phyloP scores from a whole-genome alignment of 2,329 filamentous ascomycete genomes.

The Metarhizium rileyi region DNA sequence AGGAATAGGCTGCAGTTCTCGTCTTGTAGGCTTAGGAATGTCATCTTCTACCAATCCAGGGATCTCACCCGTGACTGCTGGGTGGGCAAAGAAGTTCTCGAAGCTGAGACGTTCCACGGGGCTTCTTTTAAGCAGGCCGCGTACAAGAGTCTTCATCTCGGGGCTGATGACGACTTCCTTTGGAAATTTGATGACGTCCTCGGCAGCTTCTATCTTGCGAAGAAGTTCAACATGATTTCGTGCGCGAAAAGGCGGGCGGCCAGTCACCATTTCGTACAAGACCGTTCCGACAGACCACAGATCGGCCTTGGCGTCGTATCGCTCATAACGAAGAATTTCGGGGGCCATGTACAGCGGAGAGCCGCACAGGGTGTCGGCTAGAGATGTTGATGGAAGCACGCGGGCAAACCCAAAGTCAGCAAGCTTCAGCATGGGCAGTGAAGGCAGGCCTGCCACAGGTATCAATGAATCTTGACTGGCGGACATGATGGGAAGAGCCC shows the following conservation, averaged over 20 bases:
- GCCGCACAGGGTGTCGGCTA: slow-evolving; percentile 93
- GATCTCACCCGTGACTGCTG: slow-evolving; percentile 64
- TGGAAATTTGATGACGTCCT: slow-evolving; percentile 78
- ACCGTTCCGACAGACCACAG: slow-evolving; percentile 97
- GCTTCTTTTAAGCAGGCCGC: slow-evolving; percentile 71
- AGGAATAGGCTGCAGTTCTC: slow-evolving; percentile 25
- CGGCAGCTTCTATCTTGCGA: slow-evolving; percentile 79
- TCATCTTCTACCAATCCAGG: slow-evolving; percentile 76
- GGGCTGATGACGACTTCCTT: slow-evolving; percentile 60
- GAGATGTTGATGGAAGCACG: slow-evolving; percentile 77
- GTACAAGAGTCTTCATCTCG: slow-evolving; percentile 72
- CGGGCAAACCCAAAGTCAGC: slow-evolving; percentile 98
- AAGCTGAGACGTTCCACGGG: slow-evolving; percentile 81
- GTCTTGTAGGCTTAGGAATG: slow-evolving; percentile 32
- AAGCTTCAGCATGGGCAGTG: slow-evolving; percentile 91
- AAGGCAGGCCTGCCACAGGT: slow-evolving; percentile 69
- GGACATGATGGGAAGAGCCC: slow-evolving; percentile 52
- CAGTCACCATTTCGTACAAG: slow-evolving; percentile 88
- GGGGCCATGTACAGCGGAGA: slow-evolving; percentile 98
- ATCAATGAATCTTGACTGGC: slow-evolving; percentile 73
- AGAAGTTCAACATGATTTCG: slow-evolving; percentile 91
- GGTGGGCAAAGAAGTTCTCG: slow-evolving; percentile 70
- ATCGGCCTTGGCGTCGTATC: slow-evolving; percentile 94
- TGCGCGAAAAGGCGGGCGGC: slow-evolving; percentile 82
- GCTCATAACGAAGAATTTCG: slow-evolving; percentile 93